These are phyloP conservation scores for Leptographium flavum DNA, from an alignment of 2,329 filamentous ascomycete genomes.

Conservation along the genomic window DNA sequence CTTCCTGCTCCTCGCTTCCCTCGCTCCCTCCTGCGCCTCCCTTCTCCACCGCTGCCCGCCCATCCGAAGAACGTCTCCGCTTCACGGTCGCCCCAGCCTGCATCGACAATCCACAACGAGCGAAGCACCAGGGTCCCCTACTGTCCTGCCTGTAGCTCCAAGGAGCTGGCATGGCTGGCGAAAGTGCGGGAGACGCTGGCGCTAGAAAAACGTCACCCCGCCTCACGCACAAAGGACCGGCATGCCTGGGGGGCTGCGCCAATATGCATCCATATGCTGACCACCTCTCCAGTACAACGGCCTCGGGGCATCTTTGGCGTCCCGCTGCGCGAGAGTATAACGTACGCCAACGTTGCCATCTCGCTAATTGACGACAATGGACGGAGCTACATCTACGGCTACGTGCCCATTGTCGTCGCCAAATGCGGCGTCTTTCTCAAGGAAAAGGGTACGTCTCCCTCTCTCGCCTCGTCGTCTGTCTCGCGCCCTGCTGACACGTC, in stretches of 20 bases:
- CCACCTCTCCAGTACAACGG: slow-evolving; percentile 25
- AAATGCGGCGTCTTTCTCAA: slow-evolving; percentile 97
- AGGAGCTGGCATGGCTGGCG: not conserved
- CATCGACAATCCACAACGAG: no score
- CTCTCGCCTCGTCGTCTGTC: not conserved
- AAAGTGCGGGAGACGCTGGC: no score
- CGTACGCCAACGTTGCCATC: slow-evolving; percentile 95
- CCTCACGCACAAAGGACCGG: not conserved
- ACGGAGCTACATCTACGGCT: slow-evolving; percentile 94
- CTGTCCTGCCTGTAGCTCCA: not conserved
- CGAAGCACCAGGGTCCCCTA: not conserved
- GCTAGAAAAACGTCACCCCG: no score
- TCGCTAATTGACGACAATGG: slow-evolving; percentile 86
- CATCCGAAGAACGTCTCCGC: no score
- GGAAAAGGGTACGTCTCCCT: slow-evolving; percentile 67
- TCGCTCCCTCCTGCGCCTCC: not conserved
- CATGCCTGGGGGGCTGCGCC: no score
- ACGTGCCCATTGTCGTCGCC: slow-evolving; percentile 94
- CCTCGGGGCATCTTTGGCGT: slow-evolving; percentile 83
- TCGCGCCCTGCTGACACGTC: slow-evolving; percentile 8
- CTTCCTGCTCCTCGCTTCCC: not conserved
- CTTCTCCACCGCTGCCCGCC: not conserved
- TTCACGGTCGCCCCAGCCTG: no score
- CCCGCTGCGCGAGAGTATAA: slow-evolving; percentile 84
- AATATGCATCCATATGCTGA: not conserved